Evolutionary conservation across 2,329 filamentous ascomycete species (phyloP), one percentile per base, ranked within the genome.

Genomic region (Cryphonectria carpinicola): DNA sequence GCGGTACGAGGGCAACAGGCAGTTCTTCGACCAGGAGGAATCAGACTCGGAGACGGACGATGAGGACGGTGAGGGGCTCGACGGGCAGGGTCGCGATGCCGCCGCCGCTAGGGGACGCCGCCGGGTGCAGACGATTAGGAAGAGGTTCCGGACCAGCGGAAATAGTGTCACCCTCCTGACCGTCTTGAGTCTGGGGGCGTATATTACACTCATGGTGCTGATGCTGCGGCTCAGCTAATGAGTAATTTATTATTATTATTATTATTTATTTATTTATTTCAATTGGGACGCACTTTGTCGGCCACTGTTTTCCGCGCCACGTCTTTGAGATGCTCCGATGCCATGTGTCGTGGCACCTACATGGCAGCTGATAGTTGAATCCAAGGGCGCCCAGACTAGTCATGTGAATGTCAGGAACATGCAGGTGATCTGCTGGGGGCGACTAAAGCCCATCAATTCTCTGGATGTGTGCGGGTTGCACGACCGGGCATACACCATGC

Each of bases 1-100:
- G 70, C 90, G 96, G 68, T 93, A 95, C 78, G 93, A 98, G 81
- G 95, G 96, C 70, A 97, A 98, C 78, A 89, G 90, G 74, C 95
- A 98, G 81, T 98, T 99, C 83, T 98, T 98, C 81, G 88, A 86
- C 72, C 85, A 86, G 70, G 79, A 86, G 25, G 87, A 79, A 69
- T 71, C 63, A 17, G 73, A 76, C 61, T 76, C 81, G 60, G 75
- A 80, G 39, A 72, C 75, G 17, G 75, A 76, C 39, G 77, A 79
- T 72, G 71, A 74, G 32, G 65, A 67, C 41, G 71, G 65, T 25
- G 65, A 37, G 61, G 70, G 71, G 28, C 37, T 46, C 14, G 32
- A 28, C 52, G 65, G 65, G 32, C 56, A 69, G 54, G 60, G 70
- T 58, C 61, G 61, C 58, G 63, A 52, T 70, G 69, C 64, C 58